Evolutionary conservation across 768 basidiomycete genomes (phyloP), one percentile per base, ranked within the genome.

Genomic region (Infundibulicybe gibba): DNA sequence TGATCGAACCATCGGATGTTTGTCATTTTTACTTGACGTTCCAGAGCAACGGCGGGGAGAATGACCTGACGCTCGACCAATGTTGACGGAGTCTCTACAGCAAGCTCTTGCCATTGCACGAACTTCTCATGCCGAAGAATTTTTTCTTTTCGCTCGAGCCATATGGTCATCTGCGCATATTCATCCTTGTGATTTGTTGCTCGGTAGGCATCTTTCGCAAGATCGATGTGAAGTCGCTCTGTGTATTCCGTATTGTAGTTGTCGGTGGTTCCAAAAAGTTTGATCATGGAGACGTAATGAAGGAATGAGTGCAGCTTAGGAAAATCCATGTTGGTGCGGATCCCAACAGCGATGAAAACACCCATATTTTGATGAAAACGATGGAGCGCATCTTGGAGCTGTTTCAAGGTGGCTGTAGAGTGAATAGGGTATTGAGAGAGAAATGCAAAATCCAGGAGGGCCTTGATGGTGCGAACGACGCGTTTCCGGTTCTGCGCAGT

Each of bases 61-160:
- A 38, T 38, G 6, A 10, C n/a, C 35, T 38, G 35, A 38, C 35
- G 17, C 25, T 25, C 25, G 25, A 25, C 25, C 25, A 25, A 25
- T 8, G 25, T 25, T 8, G 17, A 38, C 10, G 14, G 35, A 38
- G 17, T 38, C 35, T n/a, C 35, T 35, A 9, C 14, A 19, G 11
- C 38, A 40, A 16, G 16, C 38, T n/a, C 45, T 45, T 34, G 51
- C 67, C 66, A 67, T 8, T 45, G 10, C 11, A 70, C 47, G 40
- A 51, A 69, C 2, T 45, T n/a, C 3, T 43, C n/a, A 30, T 54
- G 58, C 5, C 47, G 47, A 25, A 41, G 19, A 13, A 70, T 50
- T 9, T 64, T 61, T 40, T 71, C 70, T 30, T 61, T 57, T 3
- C 61, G 52, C 14, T 59, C 49, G 0, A 73, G 54, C 61, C 62